Conservation (phyloP, 2,329 filamentous ascomycete species). For the Zymoseptoria brevis region DNA sequence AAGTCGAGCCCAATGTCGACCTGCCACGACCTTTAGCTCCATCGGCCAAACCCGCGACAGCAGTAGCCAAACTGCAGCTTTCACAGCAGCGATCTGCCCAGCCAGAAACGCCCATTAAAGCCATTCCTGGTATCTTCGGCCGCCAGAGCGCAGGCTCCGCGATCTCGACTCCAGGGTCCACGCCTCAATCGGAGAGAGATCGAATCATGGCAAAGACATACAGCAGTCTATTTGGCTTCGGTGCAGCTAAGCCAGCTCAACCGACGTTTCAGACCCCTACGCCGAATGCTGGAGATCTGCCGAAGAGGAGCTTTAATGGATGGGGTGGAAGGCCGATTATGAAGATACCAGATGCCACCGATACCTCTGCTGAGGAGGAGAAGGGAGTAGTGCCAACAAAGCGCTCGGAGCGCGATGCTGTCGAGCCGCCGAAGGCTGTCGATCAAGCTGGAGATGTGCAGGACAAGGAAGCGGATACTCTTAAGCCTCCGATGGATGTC, state of each 20-base stretch:
- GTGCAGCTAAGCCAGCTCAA: constrained; percentile 19
- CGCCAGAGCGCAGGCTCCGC: constrained; percentile 14
- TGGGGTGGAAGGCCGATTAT: neutral
- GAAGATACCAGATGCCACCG: neutral
- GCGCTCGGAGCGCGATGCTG: neutral
- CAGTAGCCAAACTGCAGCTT: neutral
- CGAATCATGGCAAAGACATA: constrained; percentile 24
- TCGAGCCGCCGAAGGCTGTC: neutral
- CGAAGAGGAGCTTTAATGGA: neutral
- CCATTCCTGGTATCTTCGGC: constrained; percentile 4
- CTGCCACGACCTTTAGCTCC: neutral
- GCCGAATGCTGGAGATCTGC: constrained; percentile 1
- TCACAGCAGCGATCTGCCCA: neutral
- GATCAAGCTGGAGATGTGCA: neutral
- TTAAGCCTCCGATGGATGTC: too few relatives aligned
- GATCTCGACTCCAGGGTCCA: constrained; percentile 2
- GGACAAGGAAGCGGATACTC: neutral
- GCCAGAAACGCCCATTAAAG: neutral
- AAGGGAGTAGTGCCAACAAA: neutral
- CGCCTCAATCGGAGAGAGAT: constrained; percentile 24
- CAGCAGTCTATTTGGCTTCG: constrained; percentile 26
- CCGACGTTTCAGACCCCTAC: constrained; percentile 5
- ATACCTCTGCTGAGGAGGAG: neutral
- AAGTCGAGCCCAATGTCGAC: neutral
- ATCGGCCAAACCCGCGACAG: neutral